A percentile compares a stretch with the other conserved stretches of the same genome.
phyloP scores from a whole-genome alignment of 2,329 filamentous ascomycete species.

The Chaetomium sp. region DNA sequence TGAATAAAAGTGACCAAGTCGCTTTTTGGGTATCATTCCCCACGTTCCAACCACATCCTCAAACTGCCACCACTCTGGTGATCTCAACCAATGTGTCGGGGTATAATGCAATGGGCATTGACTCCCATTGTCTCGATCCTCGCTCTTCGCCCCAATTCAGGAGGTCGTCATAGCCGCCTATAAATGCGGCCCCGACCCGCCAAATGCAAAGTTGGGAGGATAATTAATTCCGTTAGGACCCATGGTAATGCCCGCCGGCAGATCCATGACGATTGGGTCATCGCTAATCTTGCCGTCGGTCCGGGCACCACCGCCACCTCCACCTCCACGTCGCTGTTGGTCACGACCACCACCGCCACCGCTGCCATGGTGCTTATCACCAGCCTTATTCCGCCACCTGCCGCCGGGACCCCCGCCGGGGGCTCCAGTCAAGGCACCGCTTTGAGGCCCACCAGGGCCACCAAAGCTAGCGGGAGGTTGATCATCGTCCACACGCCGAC shows the following conservation, averaged over 20 bases:
- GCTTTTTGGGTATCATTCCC: too few species aligned
- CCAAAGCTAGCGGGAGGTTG: slow-evolving; percentile 18
- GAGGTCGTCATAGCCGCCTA: background rate
- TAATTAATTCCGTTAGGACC: slow-evolving; percentile 45
- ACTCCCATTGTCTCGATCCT: background rate
- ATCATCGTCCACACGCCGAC: slow-evolving; percentile 36
- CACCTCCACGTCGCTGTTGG: slow-evolving; percentile 16
- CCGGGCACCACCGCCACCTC: slow-evolving; percentile 14
- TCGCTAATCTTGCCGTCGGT: slow-evolving; percentile 19
- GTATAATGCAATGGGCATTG: too few species aligned
- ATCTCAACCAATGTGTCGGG: too few species aligned
- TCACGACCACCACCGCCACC: slow-evolving; percentile 15
- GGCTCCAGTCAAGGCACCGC: slow-evolving; percentile 11
- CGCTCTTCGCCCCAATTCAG: background rate
- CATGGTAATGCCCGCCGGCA: slow-evolving; percentile 39
- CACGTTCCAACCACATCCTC: too few species aligned
- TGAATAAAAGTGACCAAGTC: too few species aligned
- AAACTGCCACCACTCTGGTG: too few species aligned
- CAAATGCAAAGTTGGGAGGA: slow-evolving; percentile 39
- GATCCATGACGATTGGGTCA: slow-evolving; percentile 30
- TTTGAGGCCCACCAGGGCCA: slow-evolving; percentile 10
- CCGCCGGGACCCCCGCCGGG: slow-evolving; percentile 6
- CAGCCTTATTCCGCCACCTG: slow-evolving; percentile 16
- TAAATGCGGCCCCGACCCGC: slow-evolving; percentile 1
- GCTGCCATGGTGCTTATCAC: slow-evolving; percentile 24